These are phyloP conservation scores for Volvox reticuliferus DNA, from an alignment of 139 green algal species.

Conservation along the genomic window DNA sequence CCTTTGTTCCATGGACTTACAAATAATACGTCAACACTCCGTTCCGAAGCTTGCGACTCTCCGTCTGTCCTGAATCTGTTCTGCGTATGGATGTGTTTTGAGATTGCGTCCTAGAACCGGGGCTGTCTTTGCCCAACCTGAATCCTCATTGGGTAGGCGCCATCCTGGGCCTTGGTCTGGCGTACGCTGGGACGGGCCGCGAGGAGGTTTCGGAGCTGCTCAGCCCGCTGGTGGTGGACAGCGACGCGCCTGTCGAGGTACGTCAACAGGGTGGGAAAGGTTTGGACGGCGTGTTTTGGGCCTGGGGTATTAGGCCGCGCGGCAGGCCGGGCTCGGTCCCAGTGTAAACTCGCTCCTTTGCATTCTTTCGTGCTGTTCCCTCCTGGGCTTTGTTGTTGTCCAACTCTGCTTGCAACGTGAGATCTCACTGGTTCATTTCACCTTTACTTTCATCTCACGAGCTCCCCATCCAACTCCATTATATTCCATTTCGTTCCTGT, in stretches of 20 bases:
- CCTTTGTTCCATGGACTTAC: too few relatives aligned
- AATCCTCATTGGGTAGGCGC: constrained; percentile 65
- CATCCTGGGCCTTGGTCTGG: constrained; percentile 96
- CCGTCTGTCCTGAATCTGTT: too few relatives aligned
- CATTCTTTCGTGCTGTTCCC: not conserved
- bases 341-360: not conserved
- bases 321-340: too few relatives aligned
- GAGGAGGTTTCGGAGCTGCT: constrained; percentile 83
- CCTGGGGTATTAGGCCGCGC: too few relatives aligned
- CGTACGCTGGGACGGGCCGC: constrained; percentile 93
- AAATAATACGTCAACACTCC: too few relatives aligned
- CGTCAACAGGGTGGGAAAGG: not conserved
- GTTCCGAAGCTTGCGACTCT: too few relatives aligned
- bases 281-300: too few relatives aligned
- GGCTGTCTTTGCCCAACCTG: not conserved
- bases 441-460: not conserved
- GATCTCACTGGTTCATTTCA: not conserved
- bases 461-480: not conserved
- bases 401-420: not conserved
- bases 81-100: too few relatives aligned
- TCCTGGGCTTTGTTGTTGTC: not conserved
- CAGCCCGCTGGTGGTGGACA: constrained; percentile 80
- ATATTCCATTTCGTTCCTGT: not conserved
- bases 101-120: too few relatives aligned
- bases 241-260: constrained; percentile 87